Evolutionary conservation across 2,329 filamentous ascomycete species (phyloP).

Genomic region (Colletotrichum limetticola): DNA sequence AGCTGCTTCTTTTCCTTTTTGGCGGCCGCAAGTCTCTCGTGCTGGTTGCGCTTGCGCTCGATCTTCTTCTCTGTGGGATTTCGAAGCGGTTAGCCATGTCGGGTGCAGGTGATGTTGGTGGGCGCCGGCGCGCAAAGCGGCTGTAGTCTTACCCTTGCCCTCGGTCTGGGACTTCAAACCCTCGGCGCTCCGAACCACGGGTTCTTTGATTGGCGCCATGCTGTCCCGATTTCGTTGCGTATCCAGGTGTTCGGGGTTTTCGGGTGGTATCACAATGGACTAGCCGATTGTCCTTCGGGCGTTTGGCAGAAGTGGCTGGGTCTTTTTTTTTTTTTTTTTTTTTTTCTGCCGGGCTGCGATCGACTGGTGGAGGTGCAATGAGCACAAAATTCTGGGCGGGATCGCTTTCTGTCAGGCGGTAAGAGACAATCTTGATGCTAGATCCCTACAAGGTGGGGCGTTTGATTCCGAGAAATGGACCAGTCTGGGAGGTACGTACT

Average conservation of each 20-base stretch:
- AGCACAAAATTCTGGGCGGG: constrained; percentile 26
- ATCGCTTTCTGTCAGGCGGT: constrained; percentile 46
- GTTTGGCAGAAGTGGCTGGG: not conserved
- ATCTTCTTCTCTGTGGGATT: constrained; percentile 42
- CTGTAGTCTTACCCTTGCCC: constrained; percentile 17
- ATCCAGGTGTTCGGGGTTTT: not conserved
- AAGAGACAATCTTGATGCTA: not conserved
- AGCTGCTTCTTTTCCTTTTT: constrained; percentile 50
- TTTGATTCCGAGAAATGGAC: not conserved
- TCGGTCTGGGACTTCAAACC: constrained; percentile 27
- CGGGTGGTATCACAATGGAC: not conserved
- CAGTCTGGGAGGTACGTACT: not conserved
- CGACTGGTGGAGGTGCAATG: constrained; percentile 29
- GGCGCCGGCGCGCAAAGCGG: not conserved
- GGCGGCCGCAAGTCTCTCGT: constrained; percentile 40
- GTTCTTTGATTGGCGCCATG: constrained; percentile 4
- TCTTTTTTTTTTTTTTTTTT: not conserved
- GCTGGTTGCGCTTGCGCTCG: constrained; percentile 41
- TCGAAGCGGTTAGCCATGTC: not conserved
- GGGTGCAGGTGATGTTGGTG: not conserved
- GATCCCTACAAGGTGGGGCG: constrained; percentile 14
- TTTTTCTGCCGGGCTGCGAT: not conserved
- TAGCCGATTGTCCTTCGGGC: too few relatives aligned
- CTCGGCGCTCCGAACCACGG: constrained; percentile 27
- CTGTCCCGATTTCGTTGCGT: not conserved